phyloP scores from a whole-genome alignment of 306 rosid genomes.

The Geum urbanum region DNA sequence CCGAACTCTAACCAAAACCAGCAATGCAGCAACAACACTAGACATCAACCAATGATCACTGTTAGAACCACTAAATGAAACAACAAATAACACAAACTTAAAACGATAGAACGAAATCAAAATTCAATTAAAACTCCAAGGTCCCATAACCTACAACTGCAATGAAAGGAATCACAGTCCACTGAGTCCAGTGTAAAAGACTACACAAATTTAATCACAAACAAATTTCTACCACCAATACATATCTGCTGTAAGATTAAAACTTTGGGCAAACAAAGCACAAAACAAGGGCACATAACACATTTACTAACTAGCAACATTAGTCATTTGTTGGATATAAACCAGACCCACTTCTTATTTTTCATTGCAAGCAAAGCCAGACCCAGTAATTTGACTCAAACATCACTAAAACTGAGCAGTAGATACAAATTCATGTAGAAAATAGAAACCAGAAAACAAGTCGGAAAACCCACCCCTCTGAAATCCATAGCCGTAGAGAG shows the following conservation, averaged over 20 bases:
- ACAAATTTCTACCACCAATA: neutral
- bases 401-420: neutral
- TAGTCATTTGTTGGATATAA: neutral
- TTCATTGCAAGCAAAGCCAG: neutral
- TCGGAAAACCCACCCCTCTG: slow-evolving; percentile 42
- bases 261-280: neutral
- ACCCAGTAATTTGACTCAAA: slow-evolving; percentile 2
- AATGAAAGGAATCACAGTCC: neutral
- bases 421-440: neutral
- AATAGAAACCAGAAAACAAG: neutral
- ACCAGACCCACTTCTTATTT: neutral
- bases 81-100: neutral
- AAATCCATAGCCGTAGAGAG: slow-evolving; percentile 47
- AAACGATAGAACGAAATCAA: neutral
- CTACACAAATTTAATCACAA: neutral
- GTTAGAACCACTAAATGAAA: no score
- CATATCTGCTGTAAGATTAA: neutral
- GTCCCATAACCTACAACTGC: neutral
- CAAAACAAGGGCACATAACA: neutral
- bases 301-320: neutral
- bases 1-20: no score
- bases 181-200: neutral
- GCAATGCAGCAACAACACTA: no score
- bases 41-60: neutral
- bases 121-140: neutral